Base-by-base conservation (phyloP, 1,139 yeast genomes). In the Yamadazyma oceani region DNA sequence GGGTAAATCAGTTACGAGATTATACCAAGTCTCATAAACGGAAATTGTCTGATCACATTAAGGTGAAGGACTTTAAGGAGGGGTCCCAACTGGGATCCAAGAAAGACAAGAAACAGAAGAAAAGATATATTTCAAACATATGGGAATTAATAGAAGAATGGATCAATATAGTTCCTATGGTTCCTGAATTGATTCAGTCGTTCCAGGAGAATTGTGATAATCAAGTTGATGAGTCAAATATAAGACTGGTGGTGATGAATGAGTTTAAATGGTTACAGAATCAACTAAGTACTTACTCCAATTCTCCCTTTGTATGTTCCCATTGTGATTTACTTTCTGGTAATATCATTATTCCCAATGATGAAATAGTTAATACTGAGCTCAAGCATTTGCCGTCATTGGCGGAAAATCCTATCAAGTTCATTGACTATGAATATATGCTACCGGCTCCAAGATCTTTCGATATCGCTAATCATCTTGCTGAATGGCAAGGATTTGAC, bases 401-500 rank as follows among this genome's bases (percentile, higher is more conserved):
- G 17, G 51, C 51, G 1, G 45, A 59, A 14, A 74, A 74, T 43
- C 81, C 81, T 2, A 71, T 83, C 13, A 71, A 79, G 19, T 84
- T 85, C 52, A 85, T 85, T 36, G 95, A 85, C 56, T 85, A 85
- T 54, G 95, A 85, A 61, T 85, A 85, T 54, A 80, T 86, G 75
- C 70, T 82, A 51, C 85, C 86, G 3, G 87, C 88, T 2, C 90
- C 94, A 2, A 62, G 92, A 40, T 92, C 87, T 0, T 85, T 84
- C 55, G 95, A 85, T 55, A 78, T 85, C 16, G 88, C 94, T n/a
- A 85, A 85, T 55, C 94, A 85, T 58, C 79, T 85, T 49, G 82
- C 85, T 55, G 95, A 85, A 60, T 85, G 92, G 92, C 94, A 85
- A 55, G 95, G 95, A 1, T 84, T 83, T 50, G 80, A 81, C 44